Base-by-base conservation (phyloP, 2,329 filamentous ascomycete genomes). In the Dothistroma pini region DNA sequence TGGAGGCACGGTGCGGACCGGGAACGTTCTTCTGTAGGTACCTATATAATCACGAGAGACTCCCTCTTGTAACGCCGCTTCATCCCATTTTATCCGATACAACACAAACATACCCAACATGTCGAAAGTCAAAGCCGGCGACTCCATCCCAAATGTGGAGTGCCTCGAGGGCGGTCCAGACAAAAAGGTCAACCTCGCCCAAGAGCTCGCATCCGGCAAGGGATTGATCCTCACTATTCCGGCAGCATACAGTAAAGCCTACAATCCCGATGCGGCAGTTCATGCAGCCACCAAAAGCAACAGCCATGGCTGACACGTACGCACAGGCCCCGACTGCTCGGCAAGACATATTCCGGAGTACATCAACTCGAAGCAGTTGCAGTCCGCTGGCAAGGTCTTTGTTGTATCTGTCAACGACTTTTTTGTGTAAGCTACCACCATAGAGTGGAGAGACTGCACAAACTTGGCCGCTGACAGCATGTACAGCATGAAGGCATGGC, bases 361-460 rank as follows among this genome's bases (percentile, higher is more conserved):
- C 79, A 89, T 97, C 76, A 87, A 86, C 72, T 89, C 91, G 74
- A 83, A 88, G 58, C 86, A 88, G 75, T 83, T 96, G 69, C 90
- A 90, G 79, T 82, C 88, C 63, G 91, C 90, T 32, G 93, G 92
- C 54, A 83, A 89, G 71, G 90, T 96, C 51, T 96, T 96, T 72
- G 91, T 97, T 47, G 86, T 97, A 59, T 87, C 90, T 16, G 93
- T 97, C 74, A 97, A 97, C 75, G 93, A 97, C 75, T 86, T 92
- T 21, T 97, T 97, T 75, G 93, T 96, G 90, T 96, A 81, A 52
- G 68, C 60, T 21, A 19, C 56, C 52, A 19, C 56, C 52, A 25
- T n/a, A 21, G 11, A 22, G 21, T 50, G 9, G 9, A 31, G 19
- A n/a, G 9, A 8, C 22, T 16, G 50, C 41, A 50, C n/a, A 3